These are phyloP conservation scores for Zymoseptoria pseudotritici DNA, from an alignment of 2,329 filamentous ascomycete species.

Conservation along the genomic window DNA sequence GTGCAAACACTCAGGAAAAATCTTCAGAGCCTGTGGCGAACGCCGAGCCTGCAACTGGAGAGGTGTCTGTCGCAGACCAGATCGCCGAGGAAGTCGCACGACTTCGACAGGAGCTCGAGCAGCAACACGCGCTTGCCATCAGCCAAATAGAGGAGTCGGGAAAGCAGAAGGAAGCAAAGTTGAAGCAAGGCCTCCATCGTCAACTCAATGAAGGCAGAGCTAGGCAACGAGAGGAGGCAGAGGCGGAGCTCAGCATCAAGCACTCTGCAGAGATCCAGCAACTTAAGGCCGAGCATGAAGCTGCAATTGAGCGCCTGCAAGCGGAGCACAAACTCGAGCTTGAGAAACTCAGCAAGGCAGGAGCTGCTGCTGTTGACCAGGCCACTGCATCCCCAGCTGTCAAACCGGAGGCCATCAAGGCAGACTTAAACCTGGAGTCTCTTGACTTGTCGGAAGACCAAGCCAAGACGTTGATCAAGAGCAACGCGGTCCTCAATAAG, in stretches of 20 bases:
- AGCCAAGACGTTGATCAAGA: slow-evolving; percentile 43
- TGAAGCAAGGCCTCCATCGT: slow-evolving; percentile 61
- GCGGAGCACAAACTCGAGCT: slow-evolving; percentile 32
- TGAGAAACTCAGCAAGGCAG: slow-evolving; percentile 29
- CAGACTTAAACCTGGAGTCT: background rate
- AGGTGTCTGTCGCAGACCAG: slow-evolving; percentile 41
- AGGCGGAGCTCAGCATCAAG: slow-evolving; percentile 30
- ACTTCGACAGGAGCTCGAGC: slow-evolving; percentile 32
- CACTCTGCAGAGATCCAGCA: slow-evolving; percentile 45
- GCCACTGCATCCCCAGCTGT: slow-evolving; percentile 28
- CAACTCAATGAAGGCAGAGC: slow-evolving; percentile 50
- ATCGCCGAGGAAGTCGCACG: slow-evolving; percentile 37
- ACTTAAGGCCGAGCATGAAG: slow-evolving; percentile 39
- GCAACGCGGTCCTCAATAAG: slow-evolving; percentile 42
- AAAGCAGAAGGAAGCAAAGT: slow-evolving; percentile 56
- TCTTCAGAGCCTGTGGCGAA: slow-evolving; percentile 10
- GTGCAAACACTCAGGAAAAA: slow-evolving; percentile 27
- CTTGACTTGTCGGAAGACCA: slow-evolving; percentile 40
- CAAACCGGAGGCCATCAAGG: slow-evolving; percentile 21
- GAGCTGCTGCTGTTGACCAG: slow-evolving; percentile 32
- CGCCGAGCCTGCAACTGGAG: slow-evolving; percentile 17
- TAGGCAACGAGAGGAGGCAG: slow-evolving; percentile 31
- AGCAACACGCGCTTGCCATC: slow-evolving; percentile 30
- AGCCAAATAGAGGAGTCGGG: slow-evolving; percentile 43
- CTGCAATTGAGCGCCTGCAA: slow-evolving; percentile 36